phyloP scores from a whole-genome alignment of 2,329 filamentous ascomycete genomes.

The Beauveria bassiana region DNA sequence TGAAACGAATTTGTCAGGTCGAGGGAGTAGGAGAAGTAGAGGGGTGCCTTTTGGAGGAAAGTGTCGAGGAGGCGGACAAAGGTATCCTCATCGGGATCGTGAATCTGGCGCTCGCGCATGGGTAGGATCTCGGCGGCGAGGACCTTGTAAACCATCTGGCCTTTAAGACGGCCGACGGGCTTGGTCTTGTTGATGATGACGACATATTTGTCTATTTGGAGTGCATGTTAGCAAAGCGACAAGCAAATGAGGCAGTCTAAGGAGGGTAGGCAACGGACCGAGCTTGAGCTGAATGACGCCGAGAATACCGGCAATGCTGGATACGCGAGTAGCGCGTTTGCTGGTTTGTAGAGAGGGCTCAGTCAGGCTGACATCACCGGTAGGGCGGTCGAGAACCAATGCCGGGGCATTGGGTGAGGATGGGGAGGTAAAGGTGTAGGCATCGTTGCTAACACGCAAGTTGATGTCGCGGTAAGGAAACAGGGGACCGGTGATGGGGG shows the following conservation, averaged over 20 bases:
- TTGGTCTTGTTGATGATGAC: conserved; percentile 93
- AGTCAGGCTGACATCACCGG: conserved; percentile 79
- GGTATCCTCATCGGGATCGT: conserved; percentile 88
- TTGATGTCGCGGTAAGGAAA: conserved; percentile 93
- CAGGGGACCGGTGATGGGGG: conserved; percentile 27
- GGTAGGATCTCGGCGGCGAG: conserved; percentile 87
- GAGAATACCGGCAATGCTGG: conserved; percentile 89
- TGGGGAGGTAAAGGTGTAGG: conserved; percentile 94
- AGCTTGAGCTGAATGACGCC: conserved; percentile 90
- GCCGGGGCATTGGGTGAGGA: conserved; percentile 85
- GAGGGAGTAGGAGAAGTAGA: conserved; percentile 98
- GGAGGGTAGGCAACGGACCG: conserved; percentile 45
- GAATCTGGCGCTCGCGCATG: conserved; percentile 82
- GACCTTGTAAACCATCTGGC: conserved; percentile 94
- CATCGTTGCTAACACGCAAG: conserved; percentile 80
- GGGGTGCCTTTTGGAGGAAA: conserved; percentile 73
- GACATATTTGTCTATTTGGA: conserved; percentile 73
- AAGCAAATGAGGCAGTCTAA: not conserved
- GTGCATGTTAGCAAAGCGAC: conserved; percentile 7
- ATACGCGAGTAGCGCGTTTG: conserved; percentile 66
- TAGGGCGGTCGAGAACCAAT: conserved; percentile 83
- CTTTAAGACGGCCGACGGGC: conserved; percentile 83
- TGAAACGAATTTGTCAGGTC: conserved; percentile 97
- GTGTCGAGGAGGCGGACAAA: conserved; percentile 77
- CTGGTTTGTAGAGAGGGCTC: conserved; percentile 69